phyloP scores from a whole-genome alignment of 2,329 filamentous ascomycete species.

The Ophiosphaerella narmari region DNA sequence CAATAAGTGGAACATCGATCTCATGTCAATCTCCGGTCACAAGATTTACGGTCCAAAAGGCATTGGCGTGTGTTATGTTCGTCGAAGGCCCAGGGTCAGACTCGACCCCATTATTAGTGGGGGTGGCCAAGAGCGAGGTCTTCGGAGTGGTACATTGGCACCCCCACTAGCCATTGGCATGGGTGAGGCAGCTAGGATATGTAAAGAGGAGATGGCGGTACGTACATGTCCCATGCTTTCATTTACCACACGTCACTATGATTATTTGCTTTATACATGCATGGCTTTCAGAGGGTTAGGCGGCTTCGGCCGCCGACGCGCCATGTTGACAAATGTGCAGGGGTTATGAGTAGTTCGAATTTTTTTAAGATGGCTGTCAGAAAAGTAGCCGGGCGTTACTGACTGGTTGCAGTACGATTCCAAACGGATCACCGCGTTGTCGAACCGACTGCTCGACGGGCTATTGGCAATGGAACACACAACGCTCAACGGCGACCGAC shows the following conservation, averaged over 20 bases:
- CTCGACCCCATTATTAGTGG: conserved; percentile 95
- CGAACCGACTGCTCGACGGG: conserved; percentile 80
- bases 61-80: conserved; percentile 93
- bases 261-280: conserved; percentile 86
- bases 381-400: conserved; percentile 9
- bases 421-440: conserved; percentile 80
- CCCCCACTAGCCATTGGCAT: conserved; percentile 89
- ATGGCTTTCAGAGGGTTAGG: conserved; percentile 78
- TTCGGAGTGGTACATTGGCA: conserved; percentile 91
- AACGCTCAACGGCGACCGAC: conserved; percentile 80
- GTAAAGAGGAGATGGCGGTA: conserved; percentile 88
- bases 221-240: conserved; percentile 48
- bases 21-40: conserved; percentile 98
- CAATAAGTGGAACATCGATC: conserved; percentile 95
- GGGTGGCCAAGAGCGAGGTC: conserved; percentile 91
- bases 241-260: conserved; percentile 53
- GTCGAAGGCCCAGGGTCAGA: conserved; percentile 88
- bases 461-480: conserved; percentile 92
- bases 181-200: conserved; percentile 92
- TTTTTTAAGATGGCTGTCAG: not conserved
- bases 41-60: conserved; percentile 99
- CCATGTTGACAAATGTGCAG: conserved; percentile 64
- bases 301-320: conserved; percentile 38
- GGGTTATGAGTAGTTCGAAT: conserved; percentile 61
- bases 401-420: conserved; percentile 75